Evolutionary conservation across 345 rosid species (phyloP).

Genomic region (Ceriops zippeliana): DNA sequence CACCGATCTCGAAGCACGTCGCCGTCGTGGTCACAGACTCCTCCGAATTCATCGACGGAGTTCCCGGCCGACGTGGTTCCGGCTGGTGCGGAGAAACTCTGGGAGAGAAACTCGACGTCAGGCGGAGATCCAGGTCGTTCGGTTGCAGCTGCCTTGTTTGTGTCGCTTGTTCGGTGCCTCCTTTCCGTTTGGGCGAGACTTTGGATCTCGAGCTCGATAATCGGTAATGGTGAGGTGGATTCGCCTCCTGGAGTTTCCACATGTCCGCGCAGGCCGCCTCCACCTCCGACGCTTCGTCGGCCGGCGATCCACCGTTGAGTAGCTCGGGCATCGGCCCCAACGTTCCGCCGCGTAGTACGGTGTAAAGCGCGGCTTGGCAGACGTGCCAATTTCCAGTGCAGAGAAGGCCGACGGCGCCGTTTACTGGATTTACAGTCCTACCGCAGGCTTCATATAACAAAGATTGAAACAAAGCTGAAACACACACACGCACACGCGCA

Average conservation of each 20-base stretch:
- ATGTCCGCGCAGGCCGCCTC: slow-evolving; percentile 48
- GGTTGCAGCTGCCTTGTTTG: slow-evolving; percentile 16
- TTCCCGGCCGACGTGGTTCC: slow-evolving; percentile 42
- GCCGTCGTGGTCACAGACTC: slow-evolving; percentile 60
- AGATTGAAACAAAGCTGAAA: slow-evolving; percentile 80
- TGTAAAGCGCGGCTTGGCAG: slow-evolving; percentile 86
- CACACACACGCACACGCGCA: background rate
- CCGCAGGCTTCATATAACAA: slow-evolving; percentile 89
- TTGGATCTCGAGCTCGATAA: slow-evolving; percentile 70
- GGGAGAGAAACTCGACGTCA: slow-evolving; percentile 35
- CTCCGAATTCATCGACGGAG: slow-evolving; percentile 89
- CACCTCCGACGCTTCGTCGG: slow-evolving; percentile 71
- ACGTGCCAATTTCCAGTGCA: slow-evolving; percentile 91
- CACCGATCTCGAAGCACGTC: slow-evolving; percentile 53
- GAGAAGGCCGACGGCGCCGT: slow-evolving; percentile 89
- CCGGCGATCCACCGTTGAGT: slow-evolving; percentile 35
- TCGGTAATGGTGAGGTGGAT: slow-evolving; percentile 45
- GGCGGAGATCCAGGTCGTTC: slow-evolving; percentile 66
- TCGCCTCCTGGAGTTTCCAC: slow-evolving; percentile 39
- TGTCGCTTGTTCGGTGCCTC: slow-evolving; percentile 28
- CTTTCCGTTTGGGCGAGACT: slow-evolving; percentile 51
- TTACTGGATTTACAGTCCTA: slow-evolving; percentile 90
- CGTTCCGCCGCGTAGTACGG: slow-evolving; percentile 81
- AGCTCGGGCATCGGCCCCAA: slow-evolving; percentile 65
- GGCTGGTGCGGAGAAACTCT: slow-evolving; percentile 24